Evolutionary conservation across 495 filamentous ascomycete species (phyloP), one percentile per base, ranked within the genome.

Genomic region (Penicillium paxilli): DNA sequence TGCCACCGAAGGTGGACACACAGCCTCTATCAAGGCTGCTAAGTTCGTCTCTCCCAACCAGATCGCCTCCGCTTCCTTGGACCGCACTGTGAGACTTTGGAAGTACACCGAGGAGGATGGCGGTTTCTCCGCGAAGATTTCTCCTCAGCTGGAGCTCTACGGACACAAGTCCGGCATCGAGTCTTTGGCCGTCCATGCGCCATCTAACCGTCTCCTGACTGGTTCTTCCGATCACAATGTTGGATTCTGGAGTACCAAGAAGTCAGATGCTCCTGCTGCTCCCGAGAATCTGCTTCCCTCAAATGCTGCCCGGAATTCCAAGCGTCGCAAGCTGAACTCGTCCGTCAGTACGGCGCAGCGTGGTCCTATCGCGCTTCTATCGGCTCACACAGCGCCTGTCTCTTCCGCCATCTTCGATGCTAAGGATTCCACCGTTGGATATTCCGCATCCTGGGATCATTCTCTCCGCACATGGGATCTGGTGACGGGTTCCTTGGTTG

Each of bases 381-480:
- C 79, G 2, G 81, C 82, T 17, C 92, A 97, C 77, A 84, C 80
- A 1, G 80, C 79, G 0, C 81, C 87, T 3, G 88, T 92, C 11
- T 86, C 87, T 1, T 85, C 83, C 26, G 87, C 85, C 17, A 81
- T 90, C 30, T 98, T 98, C 75, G 87, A 93, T 65, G 87, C 86
- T 1, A 78, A 80, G 41, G 94, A 97, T 74, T 69, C 84, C 23
- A 96, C 89, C 10, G 87, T 98, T 21, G 93, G 87, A 26, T 97
- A 98, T 78, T 92, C 91, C 0, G 80, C 82, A 2, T 92, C 90
- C 19, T 87, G 87, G 78, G 94, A 98, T 75, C 92, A 96, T 71
- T 88, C 89, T 0, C 75, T 97, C 55, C 86, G 84, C 21, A 98
- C 94, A 0, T 89, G 96, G 82, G 94, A 98, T 76, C 83, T 98